Percentiles rank a stretch among this genome's conserved stretches.
Evolutionary conservation across 2,329 filamentous ascomycete genomes (phyloP).

Genomic region (Phoma sp.): DNA sequence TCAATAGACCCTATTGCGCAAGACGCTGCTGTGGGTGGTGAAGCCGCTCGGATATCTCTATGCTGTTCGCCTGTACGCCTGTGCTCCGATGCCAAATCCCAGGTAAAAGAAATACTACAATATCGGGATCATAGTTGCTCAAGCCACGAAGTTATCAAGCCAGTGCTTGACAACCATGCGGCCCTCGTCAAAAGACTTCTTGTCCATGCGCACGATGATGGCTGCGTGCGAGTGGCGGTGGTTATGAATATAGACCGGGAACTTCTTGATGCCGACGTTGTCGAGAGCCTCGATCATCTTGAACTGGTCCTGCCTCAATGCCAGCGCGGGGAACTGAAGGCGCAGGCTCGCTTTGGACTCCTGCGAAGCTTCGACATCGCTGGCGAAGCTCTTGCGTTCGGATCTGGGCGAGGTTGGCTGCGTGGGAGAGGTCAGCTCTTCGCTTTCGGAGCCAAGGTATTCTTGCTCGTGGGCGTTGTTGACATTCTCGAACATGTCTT

Average conservation of each 20-base stretch:
- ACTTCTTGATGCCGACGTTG: conserved; percentile 63
- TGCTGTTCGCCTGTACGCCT: no score
- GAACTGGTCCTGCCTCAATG: conserved; percentile 80
- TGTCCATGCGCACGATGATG: conserved; percentile 78
- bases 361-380: conserved; percentile 37
- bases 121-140: not conserved
- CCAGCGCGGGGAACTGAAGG: conserved; percentile 70
- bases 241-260: conserved; percentile 75
- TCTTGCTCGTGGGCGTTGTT: conserved; percentile 72
- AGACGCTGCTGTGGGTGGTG: no score
- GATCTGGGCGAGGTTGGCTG: conserved; percentile 24
- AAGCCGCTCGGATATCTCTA: no score
- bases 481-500: conserved; percentile 76
- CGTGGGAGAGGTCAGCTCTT: conserved; percentile 44
- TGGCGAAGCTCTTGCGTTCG: conserved; percentile 21
- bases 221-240: conserved; percentile 82
- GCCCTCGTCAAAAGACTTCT: conserved; percentile 74
- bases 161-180: conserved; percentile 80
- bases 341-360: conserved; percentile 39
- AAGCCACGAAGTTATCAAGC: conserved; percentile 71
- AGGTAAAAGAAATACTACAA: not conserved
- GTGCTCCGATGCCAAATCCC: not conserved
- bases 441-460: conserved; percentile 67
- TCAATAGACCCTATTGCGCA: no score
- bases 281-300: conserved; percentile 82